Base-by-base conservation (phyloP, 2,329 filamentous ascomycete species). In the Sporothrix inflata region DNA sequence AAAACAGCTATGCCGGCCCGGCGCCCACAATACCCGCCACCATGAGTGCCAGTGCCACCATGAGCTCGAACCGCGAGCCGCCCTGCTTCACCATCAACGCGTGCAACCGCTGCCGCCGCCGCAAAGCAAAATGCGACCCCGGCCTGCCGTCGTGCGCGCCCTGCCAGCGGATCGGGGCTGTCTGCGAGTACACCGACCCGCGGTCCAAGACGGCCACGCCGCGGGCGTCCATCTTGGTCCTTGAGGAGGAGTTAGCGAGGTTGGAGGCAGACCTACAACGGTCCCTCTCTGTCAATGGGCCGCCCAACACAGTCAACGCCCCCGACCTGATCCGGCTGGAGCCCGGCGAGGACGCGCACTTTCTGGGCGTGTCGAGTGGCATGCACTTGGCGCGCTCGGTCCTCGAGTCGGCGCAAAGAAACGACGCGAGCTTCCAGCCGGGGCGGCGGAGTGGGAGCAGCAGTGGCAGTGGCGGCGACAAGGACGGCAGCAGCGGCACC, bases 181-280 rank as follows among this genome's bases (percentile, higher is more conserved):
- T 71, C 6, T 77, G 76, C 67, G 75, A 75, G n/a, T 77, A 73
- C 55, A 76, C 74, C 1, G 75, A 77, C 42, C 45, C 75, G 5
- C 69, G 72, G 5, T 68, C 76, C 27, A 75, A 74, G 42, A 70
- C 40, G 2, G 68, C 72, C 1, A 55, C 65, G 14, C 73, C 75
- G 16, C 55, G 76, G 38, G 49, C 67, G 24, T 57, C 53, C n/a
- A 73, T 76, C 19, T 24, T 66, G 30, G 63, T 65, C 3, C 74
- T 76, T 4, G 74, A 75, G 49, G 42, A 51, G 1, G 63, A 75
- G 55, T 27, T 72, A n/a, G 42, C 40, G 3, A 27, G 34, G 4
- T 57, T 75, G n/a, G 75, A 76, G 47, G 57, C 51, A 14, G 71
- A 73, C 8, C 40, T 71, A n/a, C 65, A n/a, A 21, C 16, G 27